A percentile compares a stretch with the other conserved stretches of the same genome.
phyloP scores from a whole-genome alignment of 2,329 filamentous ascomycete genomes.

The Davidsoniella neocaledoniae region DNA sequence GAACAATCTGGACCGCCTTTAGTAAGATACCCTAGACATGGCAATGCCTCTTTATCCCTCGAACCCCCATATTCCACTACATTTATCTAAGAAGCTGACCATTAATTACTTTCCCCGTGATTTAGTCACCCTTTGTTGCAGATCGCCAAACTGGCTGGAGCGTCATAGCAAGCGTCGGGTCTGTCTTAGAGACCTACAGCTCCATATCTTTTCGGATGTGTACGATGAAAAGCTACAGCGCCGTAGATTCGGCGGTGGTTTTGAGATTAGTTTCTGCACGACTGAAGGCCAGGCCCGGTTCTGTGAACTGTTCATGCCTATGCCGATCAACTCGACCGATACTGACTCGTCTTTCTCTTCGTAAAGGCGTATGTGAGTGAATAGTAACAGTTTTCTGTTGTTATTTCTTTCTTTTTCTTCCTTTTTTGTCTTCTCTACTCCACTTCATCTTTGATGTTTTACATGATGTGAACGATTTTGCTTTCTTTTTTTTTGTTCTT shows the following conservation, averaged over 20 bases:
- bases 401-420: too few species aligned
- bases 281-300: slow-evolving; percentile 21
- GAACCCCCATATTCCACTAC: neutral
- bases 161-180: slow-evolving; percentile 30
- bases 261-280: slow-evolving; percentile 33
- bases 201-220: slow-evolving; percentile 41
- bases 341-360: too few species aligned
- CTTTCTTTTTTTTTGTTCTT: too few species aligned
- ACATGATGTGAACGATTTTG: too few species aligned
- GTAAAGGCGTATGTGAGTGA: too few species aligned
- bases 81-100: neutral
- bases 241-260: slow-evolving; percentile 28
- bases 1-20: slow-evolving; percentile 40
- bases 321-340: neutral
- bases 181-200: slow-evolving; percentile 35
- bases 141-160: slow-evolving; percentile 33
- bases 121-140: slow-evolving; percentile 35
- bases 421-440: too few species aligned
- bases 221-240: slow-evolving; percentile 38
- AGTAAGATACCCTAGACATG: slow-evolving; percentile 22
- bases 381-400: too few species aligned
- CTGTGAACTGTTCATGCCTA: neutral
- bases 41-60: neutral
- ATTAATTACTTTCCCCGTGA: neutral
- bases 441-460: too few species aligned